A percentile compares a stretch with the other conserved stretches of the same genome.
Conservation (phyloP, 208 protist genomes). For the Trypanosomatidae sp. region DNA sequence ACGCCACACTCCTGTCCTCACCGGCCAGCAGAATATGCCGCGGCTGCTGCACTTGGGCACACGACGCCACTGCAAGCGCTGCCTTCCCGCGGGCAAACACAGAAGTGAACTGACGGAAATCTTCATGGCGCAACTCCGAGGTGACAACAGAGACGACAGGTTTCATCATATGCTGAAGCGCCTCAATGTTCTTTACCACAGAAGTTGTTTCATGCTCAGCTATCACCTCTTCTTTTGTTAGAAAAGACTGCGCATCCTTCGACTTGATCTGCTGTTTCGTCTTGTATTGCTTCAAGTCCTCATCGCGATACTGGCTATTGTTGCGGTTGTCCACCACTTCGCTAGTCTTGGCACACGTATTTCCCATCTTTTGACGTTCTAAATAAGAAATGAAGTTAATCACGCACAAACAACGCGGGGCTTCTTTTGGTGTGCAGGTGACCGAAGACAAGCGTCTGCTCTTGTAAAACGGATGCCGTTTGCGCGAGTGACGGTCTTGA, state of each 20-base stretch:
- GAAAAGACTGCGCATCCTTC: background rate
- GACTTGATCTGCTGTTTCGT: background rate
- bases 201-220: constrained; percentile 1
- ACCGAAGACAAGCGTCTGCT: background rate
- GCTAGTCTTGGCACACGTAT: constrained; percentile 34
- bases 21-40: constrained; percentile 51
- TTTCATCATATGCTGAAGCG: constrained; percentile 54
- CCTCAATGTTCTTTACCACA: constrained; percentile 42
- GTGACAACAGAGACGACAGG: constrained; percentile 41
- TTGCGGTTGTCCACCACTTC: constrained; percentile 26
- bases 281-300: background rate
- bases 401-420: constrained; percentile 1
- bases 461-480: background rate
- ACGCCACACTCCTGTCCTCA: constrained; percentile 57
- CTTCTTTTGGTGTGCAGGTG: constrained; percentile 1
- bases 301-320: background rate
- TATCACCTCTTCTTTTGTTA: background rate
- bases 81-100: constrained; percentile 36
- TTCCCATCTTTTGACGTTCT: constrained; percentile 29
- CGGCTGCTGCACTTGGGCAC: constrained; percentile 39
- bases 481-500: background rate
- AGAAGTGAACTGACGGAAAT: constrained; percentile 57
- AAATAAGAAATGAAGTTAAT: constrained; percentile 1
- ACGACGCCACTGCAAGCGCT: constrained; percentile 56
- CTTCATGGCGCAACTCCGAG: constrained; percentile 27